These are phyloP conservation scores for Phialophora chinensis DNA, from an alignment of 2,329 filamentous ascomycete species.

Conservation along the genomic window DNA sequence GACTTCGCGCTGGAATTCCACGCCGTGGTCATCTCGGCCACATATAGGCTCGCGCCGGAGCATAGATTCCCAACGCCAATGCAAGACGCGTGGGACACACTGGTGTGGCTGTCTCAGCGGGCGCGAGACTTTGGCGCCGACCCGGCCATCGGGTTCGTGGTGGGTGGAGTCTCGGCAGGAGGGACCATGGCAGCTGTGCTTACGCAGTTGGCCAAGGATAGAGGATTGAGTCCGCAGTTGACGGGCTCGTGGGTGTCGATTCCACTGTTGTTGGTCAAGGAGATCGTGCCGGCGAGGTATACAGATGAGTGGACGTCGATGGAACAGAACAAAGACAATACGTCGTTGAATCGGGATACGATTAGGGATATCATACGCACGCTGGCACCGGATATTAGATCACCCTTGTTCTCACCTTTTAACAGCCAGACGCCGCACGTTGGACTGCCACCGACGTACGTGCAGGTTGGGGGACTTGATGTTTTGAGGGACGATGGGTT, in stretches of 20 bases:
- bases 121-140: constrained; percentile 45
- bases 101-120: constrained; percentile 25
- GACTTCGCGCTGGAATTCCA: constrained; percentile 11
- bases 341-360: background rate
- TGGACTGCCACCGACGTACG: constrained; percentile 40
- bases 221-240: constrained; percentile 45
- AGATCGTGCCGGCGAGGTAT: constrained; percentile 15
- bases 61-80: constrained; percentile 37
- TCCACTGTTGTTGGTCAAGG: constrained; percentile 13
- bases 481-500: constrained; percentile 20
- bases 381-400: constrained; percentile 8
- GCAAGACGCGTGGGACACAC: constrained; percentile 40
- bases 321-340: constrained; percentile 14
- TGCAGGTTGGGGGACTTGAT: constrained; percentile 21
- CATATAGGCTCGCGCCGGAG: constrained; percentile 43
- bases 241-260: constrained; percentile 18
- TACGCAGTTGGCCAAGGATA: constrained; percentile 50
- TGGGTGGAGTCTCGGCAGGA: constrained; percentile 56
- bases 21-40: constrained; percentile 36
- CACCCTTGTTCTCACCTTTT: constrained; percentile 11
- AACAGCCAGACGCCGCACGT: constrained; percentile 46
- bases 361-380: constrained; percentile 10
- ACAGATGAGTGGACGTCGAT: constrained; percentile 8
- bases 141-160: constrained; percentile 52
- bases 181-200: constrained; percentile 49